Percentiles rank a stretch among this genome's conserved stretches.
These are phyloP conservation scores for Malania oleifera DNA, from an alignment of 164 flowering plant genomes.

Conservation along the genomic window DNA sequence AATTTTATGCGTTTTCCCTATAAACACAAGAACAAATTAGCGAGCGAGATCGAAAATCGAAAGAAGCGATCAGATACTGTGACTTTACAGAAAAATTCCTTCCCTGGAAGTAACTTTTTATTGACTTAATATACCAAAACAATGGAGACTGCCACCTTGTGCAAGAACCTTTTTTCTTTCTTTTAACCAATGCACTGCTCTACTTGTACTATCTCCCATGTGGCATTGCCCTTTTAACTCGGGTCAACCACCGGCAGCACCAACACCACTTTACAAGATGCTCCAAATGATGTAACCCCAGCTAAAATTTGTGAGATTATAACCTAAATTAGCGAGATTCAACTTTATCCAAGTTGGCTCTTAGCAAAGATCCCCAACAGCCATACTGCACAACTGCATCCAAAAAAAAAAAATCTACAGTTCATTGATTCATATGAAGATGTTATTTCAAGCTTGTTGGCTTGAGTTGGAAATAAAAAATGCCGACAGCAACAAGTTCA, in stretches of 20 bases:
- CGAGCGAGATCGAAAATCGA: slow-evolving; percentile 1
- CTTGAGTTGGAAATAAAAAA: too few relatives aligned
- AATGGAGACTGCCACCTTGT: slow-evolving; percentile 6
- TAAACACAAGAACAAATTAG: slow-evolving; percentile 11
- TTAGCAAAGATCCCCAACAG: slow-evolving; percentile 17
- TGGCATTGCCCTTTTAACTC: slow-evolving; percentile 12
- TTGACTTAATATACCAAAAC: slow-evolving; percentile 19
- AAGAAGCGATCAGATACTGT: slow-evolving; percentile 7
- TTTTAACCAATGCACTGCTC: slow-evolving; percentile 9
- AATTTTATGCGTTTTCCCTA: slow-evolving; percentile 29
- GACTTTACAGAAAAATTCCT: slow-evolving; percentile 14
- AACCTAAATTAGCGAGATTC: slow-evolving; percentile 6
- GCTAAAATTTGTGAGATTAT: slow-evolving; percentile 16
- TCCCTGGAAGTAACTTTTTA: slow-evolving; percentile 11
- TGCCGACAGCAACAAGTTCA: too few relatives aligned
- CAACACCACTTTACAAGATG: slow-evolving; percentile 41
- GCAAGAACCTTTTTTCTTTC: slow-evolving; percentile 3
- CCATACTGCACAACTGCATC: slow-evolving; percentile 23
- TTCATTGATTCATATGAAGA: neutral
- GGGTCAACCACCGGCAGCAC: slow-evolving; percentile 20
- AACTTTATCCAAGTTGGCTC: slow-evolving; percentile 10
- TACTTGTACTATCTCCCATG: slow-evolving; percentile 12
- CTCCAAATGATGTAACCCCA: slow-evolving; percentile 22
- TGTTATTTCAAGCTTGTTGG: neutral
- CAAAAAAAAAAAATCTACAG: neutral